These are phyloP conservation scores for Dioscorea zingiberensis DNA, from an alignment of 106 monocot species.

Conservation along the genomic window DNA sequence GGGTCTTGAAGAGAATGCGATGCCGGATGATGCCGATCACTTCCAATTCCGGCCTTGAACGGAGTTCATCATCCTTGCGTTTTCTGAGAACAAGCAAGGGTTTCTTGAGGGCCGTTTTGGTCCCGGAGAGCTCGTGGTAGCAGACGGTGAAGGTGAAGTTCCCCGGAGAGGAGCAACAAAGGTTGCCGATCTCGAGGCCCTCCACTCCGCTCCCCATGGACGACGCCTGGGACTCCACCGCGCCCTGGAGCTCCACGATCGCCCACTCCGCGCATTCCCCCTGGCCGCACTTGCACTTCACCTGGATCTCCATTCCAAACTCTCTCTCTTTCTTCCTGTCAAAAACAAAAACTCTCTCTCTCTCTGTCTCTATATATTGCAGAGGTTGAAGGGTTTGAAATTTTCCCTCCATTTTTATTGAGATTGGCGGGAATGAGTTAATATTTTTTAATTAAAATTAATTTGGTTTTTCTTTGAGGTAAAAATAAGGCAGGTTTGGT, in stretches of 20 bases:
- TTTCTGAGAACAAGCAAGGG: constrained; percentile 69
- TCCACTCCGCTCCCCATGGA: constrained; percentile 32
- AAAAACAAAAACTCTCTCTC: too few species aligned
- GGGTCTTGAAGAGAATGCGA: constrained; percentile 75
- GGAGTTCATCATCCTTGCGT: constrained; percentile 20
- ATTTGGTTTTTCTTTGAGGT: too few species aligned
- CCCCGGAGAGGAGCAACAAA: constrained; percentile 55
- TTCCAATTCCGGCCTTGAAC: constrained; percentile 48
- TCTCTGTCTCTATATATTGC: background rate
- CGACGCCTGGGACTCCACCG: constrained; percentile 51
- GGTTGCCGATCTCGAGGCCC: constrained; percentile 68
- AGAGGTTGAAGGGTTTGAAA: too few species aligned
- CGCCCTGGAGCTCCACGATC: constrained; percentile 85
- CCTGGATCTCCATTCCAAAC: constrained; percentile 56
- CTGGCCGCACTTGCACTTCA: constrained; percentile 63
- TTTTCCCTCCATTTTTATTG: too few species aligned
- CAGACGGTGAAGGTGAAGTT: constrained; percentile 74
- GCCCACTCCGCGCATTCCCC: constrained; percentile 75
- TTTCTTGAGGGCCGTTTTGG: constrained; percentile 72
- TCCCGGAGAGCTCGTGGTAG: constrained; percentile 83
- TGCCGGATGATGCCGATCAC: constrained; percentile 77
- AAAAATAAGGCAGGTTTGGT: too few species aligned
- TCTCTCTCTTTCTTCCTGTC: background rate
- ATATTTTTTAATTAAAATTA: too few species aligned
- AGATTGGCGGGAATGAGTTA: too few species aligned